Evolutionary conservation across 768 basidiomycete genomes (phyloP).

Genomic region (Boletus pseudo-olivaceus): DNA sequence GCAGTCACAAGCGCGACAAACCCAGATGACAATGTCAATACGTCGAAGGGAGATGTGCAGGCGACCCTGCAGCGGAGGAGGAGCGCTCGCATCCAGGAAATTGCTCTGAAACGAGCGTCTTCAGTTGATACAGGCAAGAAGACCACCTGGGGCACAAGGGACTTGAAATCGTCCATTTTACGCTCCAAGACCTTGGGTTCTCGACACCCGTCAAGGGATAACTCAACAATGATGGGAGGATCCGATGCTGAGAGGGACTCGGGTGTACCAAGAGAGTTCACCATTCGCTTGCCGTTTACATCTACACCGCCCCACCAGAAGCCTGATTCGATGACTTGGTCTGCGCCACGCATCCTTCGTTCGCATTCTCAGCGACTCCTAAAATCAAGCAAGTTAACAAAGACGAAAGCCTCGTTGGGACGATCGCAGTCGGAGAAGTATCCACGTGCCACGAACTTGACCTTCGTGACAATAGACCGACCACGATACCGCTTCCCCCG

Average conservation of each 20-base stretch:
- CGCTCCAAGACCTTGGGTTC: conserved; percentile 11
- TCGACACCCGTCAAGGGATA: not conserved
- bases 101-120: conserved; percentile 12
- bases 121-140: conserved; percentile 1
- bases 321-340: not conserved
- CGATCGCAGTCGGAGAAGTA: conserved; percentile 27
- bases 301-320: conserved; percentile 15
- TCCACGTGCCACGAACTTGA: conserved; percentile 17
- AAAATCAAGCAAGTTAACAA: not conserved
- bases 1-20: not conserved
- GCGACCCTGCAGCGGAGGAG: conserved; percentile 13
- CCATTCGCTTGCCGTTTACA: conserved; percentile 25
- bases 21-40: not conserved
- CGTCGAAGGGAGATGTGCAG: not conserved
- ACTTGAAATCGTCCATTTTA: conserved; percentile 8
- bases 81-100: conserved; percentile 23
- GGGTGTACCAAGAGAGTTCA: conserved; percentile 11
- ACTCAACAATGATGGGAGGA: not conserved
- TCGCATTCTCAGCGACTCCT: conserved; percentile 23
- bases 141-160: not conserved
- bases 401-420: conserved; percentile 5
- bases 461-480: conserved; percentile 21
- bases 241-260: not conserved
- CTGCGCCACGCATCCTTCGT: conserved; percentile 23
- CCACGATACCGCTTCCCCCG: conserved; percentile 19